Evolutionary conservation across 345 rosid genomes (phyloP).

Genomic region (Salix dunnii): DNA sequence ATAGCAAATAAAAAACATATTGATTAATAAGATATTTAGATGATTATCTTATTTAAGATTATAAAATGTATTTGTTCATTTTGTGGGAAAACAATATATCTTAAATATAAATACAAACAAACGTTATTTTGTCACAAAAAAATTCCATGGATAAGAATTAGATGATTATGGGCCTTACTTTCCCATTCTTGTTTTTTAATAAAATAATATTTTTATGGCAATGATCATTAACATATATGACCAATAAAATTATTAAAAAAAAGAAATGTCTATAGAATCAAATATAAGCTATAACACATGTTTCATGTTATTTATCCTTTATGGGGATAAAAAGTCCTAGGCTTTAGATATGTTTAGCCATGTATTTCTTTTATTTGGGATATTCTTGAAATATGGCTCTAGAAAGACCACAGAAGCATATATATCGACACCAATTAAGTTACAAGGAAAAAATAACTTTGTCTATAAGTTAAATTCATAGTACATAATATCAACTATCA

Average conservation of each 20-base stretch:
- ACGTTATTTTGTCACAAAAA: too few relatives aligned
- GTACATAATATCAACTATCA: neutral
- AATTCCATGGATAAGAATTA: too few relatives aligned
- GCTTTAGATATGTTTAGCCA: neutral
- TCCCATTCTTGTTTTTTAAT: neutral
- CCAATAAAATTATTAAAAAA: neutral
- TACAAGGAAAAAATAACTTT: neutral
- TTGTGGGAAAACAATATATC: too few relatives aligned
- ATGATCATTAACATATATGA: neutral
- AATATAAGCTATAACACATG: neutral
- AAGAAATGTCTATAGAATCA: neutral
- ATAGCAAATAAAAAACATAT: too few relatives aligned
- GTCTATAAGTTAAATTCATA: neutral
- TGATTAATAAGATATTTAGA: too few relatives aligned
- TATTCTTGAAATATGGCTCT: neutral
- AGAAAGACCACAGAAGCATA: neutral
- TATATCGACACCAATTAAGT: neutral
- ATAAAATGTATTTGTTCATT: too few relatives aligned
- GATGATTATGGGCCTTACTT: neutral
- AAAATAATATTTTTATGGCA: neutral
- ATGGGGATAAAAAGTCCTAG: neutral
- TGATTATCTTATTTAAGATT: too few relatives aligned
- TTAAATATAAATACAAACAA: too few relatives aligned
- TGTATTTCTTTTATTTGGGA: neutral
- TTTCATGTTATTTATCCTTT: neutral